A percentile compares a stretch with the other conserved stretches of the same genome.
These are phyloP conservation scores for Erucastrum elatum DNA, from an alignment of 345 rosid genomes.

Conservation along the genomic window DNA sequence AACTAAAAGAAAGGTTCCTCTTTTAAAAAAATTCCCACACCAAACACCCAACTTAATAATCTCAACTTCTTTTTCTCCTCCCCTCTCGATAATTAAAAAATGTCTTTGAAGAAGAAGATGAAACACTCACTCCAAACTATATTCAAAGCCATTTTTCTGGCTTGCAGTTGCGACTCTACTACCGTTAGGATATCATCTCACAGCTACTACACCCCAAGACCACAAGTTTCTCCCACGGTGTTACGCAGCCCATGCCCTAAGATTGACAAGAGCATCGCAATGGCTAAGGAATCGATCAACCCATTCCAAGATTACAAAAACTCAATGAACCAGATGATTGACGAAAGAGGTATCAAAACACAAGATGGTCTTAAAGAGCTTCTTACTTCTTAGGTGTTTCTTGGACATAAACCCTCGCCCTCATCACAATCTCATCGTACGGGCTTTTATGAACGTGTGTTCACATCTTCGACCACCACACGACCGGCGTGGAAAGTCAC, in stretches of 20 bases:
- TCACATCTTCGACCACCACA: slow-evolving; percentile 36
- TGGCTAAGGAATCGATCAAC: slow-evolving; percentile 36
- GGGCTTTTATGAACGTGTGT: slow-evolving; percentile 38
- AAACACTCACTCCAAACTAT: slow-evolving; percentile 24
- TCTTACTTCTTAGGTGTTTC: slow-evolving; percentile 38
- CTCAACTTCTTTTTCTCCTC: not conserved
- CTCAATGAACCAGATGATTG: slow-evolving; percentile 38
- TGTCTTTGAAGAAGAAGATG: slow-evolving; percentile 25
- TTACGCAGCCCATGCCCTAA: slow-evolving; percentile 42
- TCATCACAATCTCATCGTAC: slow-evolving; percentile 37
- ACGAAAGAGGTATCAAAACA: slow-evolving; percentile 31
- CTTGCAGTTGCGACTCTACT: slow-evolving; percentile 28
- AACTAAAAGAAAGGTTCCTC: not conserved
- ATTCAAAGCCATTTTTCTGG: slow-evolving; percentile 4
- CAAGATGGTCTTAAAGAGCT: slow-evolving; percentile 41
- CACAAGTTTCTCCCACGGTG: slow-evolving; percentile 35
- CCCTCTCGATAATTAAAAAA: slow-evolving; percentile 3
- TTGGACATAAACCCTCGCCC: slow-evolving; percentile 39
- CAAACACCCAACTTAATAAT: slow-evolving; percentile 26
- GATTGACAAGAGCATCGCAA: slow-evolving; percentile 39
- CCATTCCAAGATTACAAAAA: slow-evolving; percentile 40
- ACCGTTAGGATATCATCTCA: slow-evolving; percentile 8
- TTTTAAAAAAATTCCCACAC: slow-evolving; percentile 23
- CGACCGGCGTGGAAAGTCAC: slow-evolving; percentile 38
- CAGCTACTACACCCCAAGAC: slow-evolving; percentile 25